Base-by-base conservation (phyloP, 2,329 filamentous ascomycete genomes). In the Ascochyta rabiei region DNA sequence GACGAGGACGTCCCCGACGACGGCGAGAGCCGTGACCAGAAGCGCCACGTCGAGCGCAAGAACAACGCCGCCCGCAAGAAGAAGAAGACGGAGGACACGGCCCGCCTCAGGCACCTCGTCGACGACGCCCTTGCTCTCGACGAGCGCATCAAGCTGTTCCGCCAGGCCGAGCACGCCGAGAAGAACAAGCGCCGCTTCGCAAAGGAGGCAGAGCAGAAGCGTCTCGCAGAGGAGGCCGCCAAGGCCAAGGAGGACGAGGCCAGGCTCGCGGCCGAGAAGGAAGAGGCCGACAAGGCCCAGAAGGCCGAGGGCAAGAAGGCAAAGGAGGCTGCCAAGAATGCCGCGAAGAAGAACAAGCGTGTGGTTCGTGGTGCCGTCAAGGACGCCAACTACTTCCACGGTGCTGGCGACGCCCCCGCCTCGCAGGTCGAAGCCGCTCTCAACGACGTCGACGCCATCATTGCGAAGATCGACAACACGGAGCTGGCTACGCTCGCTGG, bases 271-370 rank as follows among this genome's bases (percentile, higher is more conserved):
- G 90, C 90, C 74, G 92, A 96, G 62, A 90, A 91, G 15, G 95
- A 96, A 76, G 90, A 89, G 66, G 84, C 88, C 37, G 91, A 92
- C 62, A 98, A 98, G 84, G 84, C 83, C 5, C 87, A 91, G 53
- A 90, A 89, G 66, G 92, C 93, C 66, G 84, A 89, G 61, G 81
- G 81, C 71, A 99, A 98, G 86, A 99, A 99, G 85, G 89, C 90
- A 57, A 99, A 98, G 83, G 95, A 99, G 79, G 93, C 93, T 2
- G 95, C 95, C 54, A 99, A 99, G 87, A 97, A 92, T 73, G 95
- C 95, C 13, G 89, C 95, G 70, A 99, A 99, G 89, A 99, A 99
- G 90, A 99, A 99, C 86, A 97, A 97, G 86, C 91, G 95, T 82
- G 89, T 98, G 42, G 87, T 99, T 68, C 92, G 96, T 78, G 88